A percentile compares a stretch with the other conserved stretches of the same genome.
phyloP scores from a whole-genome alignment of 305 asterid genomes.

The Rubia tinctorum region DNA sequence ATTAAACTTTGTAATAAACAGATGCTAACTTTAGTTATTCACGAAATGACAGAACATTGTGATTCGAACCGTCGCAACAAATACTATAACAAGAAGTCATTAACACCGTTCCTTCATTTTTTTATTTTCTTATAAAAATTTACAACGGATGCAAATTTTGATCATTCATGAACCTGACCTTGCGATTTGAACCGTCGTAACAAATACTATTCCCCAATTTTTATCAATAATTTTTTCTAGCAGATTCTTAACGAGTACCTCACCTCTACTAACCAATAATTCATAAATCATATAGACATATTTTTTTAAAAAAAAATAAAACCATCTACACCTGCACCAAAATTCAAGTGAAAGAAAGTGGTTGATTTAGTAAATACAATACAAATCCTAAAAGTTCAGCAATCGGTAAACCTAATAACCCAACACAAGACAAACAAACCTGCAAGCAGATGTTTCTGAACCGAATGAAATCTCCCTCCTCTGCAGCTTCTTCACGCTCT shows the following conservation, averaged over 20 bases:
- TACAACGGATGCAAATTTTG: not conserved
- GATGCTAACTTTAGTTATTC: not conserved
- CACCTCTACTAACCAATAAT: not conserved
- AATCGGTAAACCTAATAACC: too few relatives aligned
- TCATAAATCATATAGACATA: not conserved
- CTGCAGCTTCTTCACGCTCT: conserved; percentile 95
- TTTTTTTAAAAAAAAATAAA: not conserved
- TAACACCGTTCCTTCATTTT: not conserved
- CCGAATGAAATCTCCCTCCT: conserved; percentile 89
- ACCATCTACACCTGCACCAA: not conserved
- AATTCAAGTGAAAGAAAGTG: not conserved
- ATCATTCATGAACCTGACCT: too few relatives aligned
- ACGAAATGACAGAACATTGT: not conserved
- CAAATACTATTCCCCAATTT: too few relatives aligned
- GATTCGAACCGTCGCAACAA: not conserved
- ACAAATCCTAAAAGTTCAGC: not conserved
- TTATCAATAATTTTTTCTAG: not conserved
- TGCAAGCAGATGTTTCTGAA: conserved; percentile 53
- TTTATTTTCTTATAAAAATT: too few relatives aligned
- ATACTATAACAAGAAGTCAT: not conserved
- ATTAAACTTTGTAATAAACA: not conserved
- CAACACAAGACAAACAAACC: too few relatives aligned
- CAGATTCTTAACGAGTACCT: not conserved
- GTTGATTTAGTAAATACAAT: not conserved
- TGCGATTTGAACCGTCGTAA: too few relatives aligned